These are phyloP conservation scores for Gnomoniopsis smithogilvyi DNA, from an alignment of 2,329 filamentous ascomycete species.

Conservation along the genomic window DNA sequence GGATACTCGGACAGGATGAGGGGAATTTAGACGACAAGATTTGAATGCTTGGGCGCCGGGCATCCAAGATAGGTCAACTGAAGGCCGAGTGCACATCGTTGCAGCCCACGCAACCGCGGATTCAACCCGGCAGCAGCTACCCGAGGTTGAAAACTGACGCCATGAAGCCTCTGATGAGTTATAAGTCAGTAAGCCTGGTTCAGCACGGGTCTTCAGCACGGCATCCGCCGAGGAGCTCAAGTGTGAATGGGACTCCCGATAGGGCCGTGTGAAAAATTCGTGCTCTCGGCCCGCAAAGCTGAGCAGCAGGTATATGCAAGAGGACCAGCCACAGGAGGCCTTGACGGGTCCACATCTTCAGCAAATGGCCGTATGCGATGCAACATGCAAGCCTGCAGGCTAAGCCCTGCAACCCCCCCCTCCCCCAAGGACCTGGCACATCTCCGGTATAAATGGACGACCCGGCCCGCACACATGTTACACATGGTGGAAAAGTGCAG, in stretches of 20 bases:
- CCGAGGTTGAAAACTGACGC: neutral
- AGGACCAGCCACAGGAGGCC: conserved; percentile 10
- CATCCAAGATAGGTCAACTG: neutral
- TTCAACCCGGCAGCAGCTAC: neutral
- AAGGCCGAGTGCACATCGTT: neutral
- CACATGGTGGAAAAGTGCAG: conserved; percentile 14
- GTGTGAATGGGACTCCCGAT: neutral
- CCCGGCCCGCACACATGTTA: conserved; percentile 10
- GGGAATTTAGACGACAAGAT: neutral
- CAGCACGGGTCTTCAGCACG: neutral
- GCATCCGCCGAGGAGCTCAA: neutral
- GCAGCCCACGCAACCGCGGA: neutral
- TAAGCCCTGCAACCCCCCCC: neutral
- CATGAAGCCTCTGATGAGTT: neutral
- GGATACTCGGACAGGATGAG: neutral
- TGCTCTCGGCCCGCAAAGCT: neutral
- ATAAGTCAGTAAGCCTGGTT: neutral
- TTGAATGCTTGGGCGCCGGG: neutral
- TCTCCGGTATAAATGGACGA: conserved; percentile 13
- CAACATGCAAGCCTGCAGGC: conserved; percentile 7
- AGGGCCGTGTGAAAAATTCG: neutral
- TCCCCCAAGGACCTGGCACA: conserved; percentile 2
- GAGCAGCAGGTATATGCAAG: neutral
- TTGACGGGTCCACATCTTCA: conserved; percentile 1
- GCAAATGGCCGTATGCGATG: conserved; percentile 3